Evolutionary conservation across 208 protist genomes (phyloP).

Genomic region (Novymonas esmeraldas): DNA sequence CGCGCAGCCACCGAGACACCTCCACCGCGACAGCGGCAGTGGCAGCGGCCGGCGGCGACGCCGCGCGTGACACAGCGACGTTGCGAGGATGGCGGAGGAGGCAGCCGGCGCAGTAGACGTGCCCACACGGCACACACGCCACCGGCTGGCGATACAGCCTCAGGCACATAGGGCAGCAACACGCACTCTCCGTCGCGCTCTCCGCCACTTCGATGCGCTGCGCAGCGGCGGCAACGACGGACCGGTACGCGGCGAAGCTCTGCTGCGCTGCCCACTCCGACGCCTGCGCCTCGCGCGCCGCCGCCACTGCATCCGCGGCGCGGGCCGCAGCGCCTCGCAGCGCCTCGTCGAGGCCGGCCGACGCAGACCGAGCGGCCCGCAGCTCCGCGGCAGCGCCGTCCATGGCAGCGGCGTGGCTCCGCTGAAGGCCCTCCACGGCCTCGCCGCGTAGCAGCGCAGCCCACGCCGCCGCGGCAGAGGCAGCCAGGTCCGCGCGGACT

Average conservation of each 20-base stretch:
- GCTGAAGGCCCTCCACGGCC: not conserved
- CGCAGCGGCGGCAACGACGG: conserved; percentile 37
- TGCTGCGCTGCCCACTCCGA: conserved; percentile 1
- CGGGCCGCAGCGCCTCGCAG: not conserved
- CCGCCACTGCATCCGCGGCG: conserved; percentile 3
- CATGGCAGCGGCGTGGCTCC: not conserved
- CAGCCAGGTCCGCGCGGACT: not conserved
- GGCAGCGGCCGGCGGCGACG: not conserved
- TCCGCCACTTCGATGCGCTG: conserved; percentile 69
- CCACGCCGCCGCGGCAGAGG: not conserved
- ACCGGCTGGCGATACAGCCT: conserved; percentile 55
- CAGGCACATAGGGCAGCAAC: conserved; percentile 74
- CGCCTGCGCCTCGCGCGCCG: conserved; percentile 9
- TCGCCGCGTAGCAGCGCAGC: not conserved
- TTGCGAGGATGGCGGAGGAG: conserved; percentile 60
- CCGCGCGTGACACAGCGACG: conserved; percentile 12
- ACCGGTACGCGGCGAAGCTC: conserved; percentile 20
- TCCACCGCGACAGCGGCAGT: not conserved
- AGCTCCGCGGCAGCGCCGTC: conserved; percentile 1
- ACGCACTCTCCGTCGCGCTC: conserved; percentile 77
- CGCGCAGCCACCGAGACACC: conserved; percentile 19
- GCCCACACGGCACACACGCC: conserved; percentile 87
- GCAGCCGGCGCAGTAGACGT: conserved; percentile 80
- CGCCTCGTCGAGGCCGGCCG: not conserved
- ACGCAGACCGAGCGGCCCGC: not conserved